A percentile compares a stretch with the other conserved stretches of the same genome.
Evolutionary conservation across 345 rosid species (phyloP).

Genomic region (Mallotus nudiflorus): DNA sequence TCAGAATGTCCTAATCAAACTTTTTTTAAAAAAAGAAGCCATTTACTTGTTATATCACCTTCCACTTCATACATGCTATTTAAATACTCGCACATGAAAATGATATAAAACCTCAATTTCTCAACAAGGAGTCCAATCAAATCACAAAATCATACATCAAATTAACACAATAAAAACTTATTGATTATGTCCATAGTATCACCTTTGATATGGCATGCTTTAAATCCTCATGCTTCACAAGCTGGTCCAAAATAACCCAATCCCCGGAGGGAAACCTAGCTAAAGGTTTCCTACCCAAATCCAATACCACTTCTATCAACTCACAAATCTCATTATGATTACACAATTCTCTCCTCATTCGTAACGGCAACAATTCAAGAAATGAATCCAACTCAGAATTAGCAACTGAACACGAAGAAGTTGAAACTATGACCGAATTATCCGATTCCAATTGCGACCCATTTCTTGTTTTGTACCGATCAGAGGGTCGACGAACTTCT

Average conservation of each 20-base stretch:
- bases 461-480: slow-evolving; percentile 40
- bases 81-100: not conserved
- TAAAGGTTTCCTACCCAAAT: slow-evolving; percentile 83
- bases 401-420: slow-evolving; percentile 18
- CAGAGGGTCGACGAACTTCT: slow-evolving; percentile 54
- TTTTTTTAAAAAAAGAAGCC: not conserved
- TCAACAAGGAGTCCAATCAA: not conserved
- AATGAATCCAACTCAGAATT: slow-evolving; percentile 67
- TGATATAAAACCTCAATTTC: not conserved
- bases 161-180: not conserved
- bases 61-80: not conserved
- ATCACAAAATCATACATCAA: not conserved
- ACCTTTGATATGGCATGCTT: slow-evolving; percentile 80
- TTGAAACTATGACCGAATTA: slow-evolving; percentile 13
- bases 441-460: slow-evolving; percentile 36
- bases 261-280: slow-evolving; percentile 96
- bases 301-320: slow-evolving; percentile 92
- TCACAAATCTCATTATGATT: slow-evolving; percentile 58
- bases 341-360: slow-evolving; percentile 57
- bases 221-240: slow-evolving; percentile 74
- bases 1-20: not conserved
- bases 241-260: slow-evolving; percentile 72
- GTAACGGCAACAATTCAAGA: slow-evolving; percentile 68
- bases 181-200: not conserved
- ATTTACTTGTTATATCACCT: not conserved